These are phyloP conservation scores for Suhomyces maxii DNA, from an alignment of 1,139 yeast genomes.

Conservation along the genomic window DNA sequence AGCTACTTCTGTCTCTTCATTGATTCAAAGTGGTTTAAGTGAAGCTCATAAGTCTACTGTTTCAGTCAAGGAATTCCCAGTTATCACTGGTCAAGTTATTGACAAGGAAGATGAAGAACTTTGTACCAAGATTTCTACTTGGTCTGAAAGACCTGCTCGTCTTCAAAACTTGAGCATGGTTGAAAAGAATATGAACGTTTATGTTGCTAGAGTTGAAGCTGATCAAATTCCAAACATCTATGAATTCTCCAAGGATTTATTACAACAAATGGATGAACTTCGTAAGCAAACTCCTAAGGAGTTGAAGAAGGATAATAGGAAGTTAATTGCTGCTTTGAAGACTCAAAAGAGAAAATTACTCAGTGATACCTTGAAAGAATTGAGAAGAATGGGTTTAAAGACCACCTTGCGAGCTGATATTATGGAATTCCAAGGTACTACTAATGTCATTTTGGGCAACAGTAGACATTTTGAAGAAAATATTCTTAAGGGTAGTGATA, in stretches of 20 bases:
- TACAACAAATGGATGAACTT: constrained; percentile 60
- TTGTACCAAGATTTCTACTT: constrained; percentile 35
- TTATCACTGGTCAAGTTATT: constrained; percentile 16
- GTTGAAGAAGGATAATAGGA: constrained; percentile 73
- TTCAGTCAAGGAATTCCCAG: constrained; percentile 13
- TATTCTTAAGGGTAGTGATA: constrained; percentile 50
- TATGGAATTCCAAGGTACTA: constrained; percentile 58
- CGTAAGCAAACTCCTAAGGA: constrained; percentile 75
- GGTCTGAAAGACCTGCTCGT: constrained; percentile 58
- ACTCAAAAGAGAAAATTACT: constrained; percentile 76
- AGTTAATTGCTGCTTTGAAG: constrained; percentile 67
- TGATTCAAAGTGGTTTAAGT: constrained; percentile 64
- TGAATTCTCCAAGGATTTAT: constrained; percentile 55
- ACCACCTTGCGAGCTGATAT: constrained; percentile 65
- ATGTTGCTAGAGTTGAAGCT: constrained; percentile 36
- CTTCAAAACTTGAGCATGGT: constrained; percentile 52
- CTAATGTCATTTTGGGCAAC: constrained; percentile 61
- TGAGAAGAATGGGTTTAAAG: constrained; percentile 74
- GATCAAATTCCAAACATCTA: constrained; percentile 42
- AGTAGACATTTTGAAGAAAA: constrained; percentile 47
- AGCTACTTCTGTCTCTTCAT: constrained; percentile 49
- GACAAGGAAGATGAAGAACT: constrained; percentile 16
- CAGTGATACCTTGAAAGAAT: constrained; percentile 73
- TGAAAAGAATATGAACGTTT: constrained; percentile 55
- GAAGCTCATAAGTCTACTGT: constrained; percentile 15